Evolutionary conservation across 2,329 filamentous ascomycete genomes (phyloP).

Genomic region (Calonectria fujianensis): DNA sequence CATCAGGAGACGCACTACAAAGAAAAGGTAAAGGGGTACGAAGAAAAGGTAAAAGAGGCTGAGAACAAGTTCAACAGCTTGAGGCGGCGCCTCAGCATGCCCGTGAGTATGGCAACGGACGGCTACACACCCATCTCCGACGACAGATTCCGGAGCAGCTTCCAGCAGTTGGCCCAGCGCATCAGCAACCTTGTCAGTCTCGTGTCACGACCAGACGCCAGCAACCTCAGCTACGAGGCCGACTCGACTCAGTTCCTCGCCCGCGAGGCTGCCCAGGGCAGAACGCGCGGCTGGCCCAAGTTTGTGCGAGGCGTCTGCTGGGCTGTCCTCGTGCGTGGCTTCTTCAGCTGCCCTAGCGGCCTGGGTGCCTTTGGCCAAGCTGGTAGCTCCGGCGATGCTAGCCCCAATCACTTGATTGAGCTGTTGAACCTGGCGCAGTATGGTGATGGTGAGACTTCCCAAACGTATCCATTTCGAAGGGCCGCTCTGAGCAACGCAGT

Average conservation of each 20-base stretch:
- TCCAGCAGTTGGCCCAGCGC: background rate
- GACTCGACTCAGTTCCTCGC: background rate
- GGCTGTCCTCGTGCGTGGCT: background rate
- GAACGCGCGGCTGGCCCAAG: background rate
- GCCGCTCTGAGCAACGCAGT: background rate
- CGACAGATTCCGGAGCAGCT: background rate
- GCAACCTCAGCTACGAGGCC: background rate
- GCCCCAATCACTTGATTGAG: background rate
- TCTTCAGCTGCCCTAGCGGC: background rate
- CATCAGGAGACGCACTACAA: background rate
- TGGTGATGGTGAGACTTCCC: background rate
- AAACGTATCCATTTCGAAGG: too few species aligned
- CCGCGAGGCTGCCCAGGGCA: background rate
- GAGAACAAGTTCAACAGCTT: background rate
- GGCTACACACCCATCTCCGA: background rate
- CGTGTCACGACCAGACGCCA: background rate
- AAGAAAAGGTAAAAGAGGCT: background rate
- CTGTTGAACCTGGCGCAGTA: background rate
- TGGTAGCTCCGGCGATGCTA: background rate
- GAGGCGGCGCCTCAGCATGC: background rate
- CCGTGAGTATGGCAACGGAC: background rate
- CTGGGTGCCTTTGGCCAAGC: background rate
- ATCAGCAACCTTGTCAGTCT: background rate
- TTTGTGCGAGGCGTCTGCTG: background rate
- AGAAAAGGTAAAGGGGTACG: background rate